Conservation (phyloP, 2,329 filamentous ascomycete genomes). For the Pyricularia pennisetigena region DNA sequence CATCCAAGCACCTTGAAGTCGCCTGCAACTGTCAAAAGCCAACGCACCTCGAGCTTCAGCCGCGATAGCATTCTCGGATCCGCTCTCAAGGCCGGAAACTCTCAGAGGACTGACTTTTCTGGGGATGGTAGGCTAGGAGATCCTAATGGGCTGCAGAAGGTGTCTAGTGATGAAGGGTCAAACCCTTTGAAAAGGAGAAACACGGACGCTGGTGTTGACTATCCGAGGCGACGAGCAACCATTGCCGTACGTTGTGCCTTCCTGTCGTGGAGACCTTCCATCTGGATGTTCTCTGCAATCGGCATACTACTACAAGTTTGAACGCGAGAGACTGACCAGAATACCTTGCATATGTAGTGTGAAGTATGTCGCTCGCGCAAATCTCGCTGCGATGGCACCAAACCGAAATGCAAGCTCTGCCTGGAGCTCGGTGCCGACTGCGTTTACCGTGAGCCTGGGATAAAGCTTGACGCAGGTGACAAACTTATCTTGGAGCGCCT, state of each 20-base stretch:
- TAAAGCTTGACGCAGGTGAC: constrained; percentile 80
- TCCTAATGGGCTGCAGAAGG: constrained; percentile 36
- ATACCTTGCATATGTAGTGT: constrained; percentile 40
- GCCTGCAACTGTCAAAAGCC: constrained; percentile 35
- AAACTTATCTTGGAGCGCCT: constrained; percentile 76
- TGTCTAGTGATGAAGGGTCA: constrained; percentile 39
- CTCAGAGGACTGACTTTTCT: constrained; percentile 39
- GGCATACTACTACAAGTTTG: not conserved
- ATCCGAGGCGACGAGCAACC: constrained; percentile 53
- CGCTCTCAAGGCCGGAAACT: constrained; percentile 44
- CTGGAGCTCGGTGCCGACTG: constrained; percentile 74
- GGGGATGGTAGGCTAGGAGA: constrained; percentile 21
- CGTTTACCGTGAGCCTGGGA: constrained; percentile 74
- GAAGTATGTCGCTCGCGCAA: constrained; percentile 75
- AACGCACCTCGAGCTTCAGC: constrained; percentile 39
- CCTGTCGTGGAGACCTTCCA: not conserved
- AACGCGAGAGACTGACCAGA: constrained; percentile 1
- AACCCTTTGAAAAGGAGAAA: constrained; percentile 53
- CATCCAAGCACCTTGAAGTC: constrained; percentile 37
- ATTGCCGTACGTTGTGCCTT: constrained; percentile 46
- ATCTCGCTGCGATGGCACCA: constrained; percentile 67
- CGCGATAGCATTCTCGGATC: constrained; percentile 44
- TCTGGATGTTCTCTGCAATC: not conserved
- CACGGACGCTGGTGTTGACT: constrained; percentile 51
- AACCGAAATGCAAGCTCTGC: constrained; percentile 78